Percentiles rank a stretch among this genome's conserved stretches.
Evolutionary conservation across 306 rosid species (phyloP).

Genomic region (Cucurbita ficifolia): DNA sequence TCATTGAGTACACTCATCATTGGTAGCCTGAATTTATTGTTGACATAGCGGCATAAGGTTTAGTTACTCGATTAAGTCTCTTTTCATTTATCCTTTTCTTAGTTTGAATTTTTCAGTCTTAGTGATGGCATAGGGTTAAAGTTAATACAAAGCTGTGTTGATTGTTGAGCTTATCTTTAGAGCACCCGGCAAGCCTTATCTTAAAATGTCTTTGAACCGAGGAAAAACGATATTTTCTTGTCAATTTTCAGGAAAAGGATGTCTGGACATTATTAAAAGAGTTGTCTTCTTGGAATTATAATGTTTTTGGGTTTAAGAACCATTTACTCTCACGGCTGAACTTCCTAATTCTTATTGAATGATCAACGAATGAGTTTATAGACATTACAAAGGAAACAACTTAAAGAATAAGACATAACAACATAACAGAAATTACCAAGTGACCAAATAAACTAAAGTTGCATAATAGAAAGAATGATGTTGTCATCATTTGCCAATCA

Average conservation of each 20-base stretch:
- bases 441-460: neutral
- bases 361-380: neutral
- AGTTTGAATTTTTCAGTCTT: neutral
- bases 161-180: neutral
- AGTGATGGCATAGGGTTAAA: neutral
- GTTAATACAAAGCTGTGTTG: neutral
- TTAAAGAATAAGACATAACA: neutral
- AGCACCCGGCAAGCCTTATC: neutral
- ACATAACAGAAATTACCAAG: neutral
- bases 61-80: neutral
- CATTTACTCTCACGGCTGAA: neutral
- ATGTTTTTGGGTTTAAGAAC: neutral
- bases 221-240: neutral
- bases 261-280: neutral
- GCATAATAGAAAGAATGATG: neutral
- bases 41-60: neutral
- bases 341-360: neutral
- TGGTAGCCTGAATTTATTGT: neutral
- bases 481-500: neutral
- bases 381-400: neutral
- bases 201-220: neutral
- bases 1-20: neutral
- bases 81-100: neutral
- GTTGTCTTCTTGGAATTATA: no score
- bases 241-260: neutral